A percentile compares a stretch with the other conserved stretches of the same genome.
phyloP scores from a whole-genome alignment of 2,329 filamentous ascomycete genomes.

The Aspergillus sp. region DNA sequence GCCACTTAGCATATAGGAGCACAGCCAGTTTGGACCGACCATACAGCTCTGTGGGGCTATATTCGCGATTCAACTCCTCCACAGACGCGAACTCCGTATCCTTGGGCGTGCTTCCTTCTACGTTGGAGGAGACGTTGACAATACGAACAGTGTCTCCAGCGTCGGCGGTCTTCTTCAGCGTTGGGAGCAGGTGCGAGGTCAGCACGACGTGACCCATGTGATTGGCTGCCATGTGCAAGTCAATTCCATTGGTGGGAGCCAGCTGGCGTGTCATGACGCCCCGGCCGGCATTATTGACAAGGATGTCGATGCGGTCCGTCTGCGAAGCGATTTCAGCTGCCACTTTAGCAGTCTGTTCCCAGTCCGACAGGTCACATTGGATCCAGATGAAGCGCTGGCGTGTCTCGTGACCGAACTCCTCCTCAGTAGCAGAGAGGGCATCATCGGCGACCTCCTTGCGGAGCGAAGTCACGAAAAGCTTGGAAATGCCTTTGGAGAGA shows the following conservation, averaged over 20 bases:
- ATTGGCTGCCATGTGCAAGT: conserved; percentile 4
- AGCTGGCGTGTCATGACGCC: conserved; percentile 2
- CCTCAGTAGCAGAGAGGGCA: neutral
- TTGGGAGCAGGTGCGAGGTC: conserved; percentile 8
- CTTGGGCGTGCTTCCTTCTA: conserved; percentile 8
- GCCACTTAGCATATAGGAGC: conserved; percentile 4
- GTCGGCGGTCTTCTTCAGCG: conserved; percentile 7
- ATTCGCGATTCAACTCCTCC: conserved; percentile 3
- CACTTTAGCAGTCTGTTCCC: conserved; percentile 2
- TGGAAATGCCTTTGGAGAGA: neutral
- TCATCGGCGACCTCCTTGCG: conserved; percentile 3
- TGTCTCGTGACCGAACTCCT: neutral
- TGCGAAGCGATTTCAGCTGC: neutral
- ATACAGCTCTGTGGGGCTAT: neutral
- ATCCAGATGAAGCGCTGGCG: conserved; percentile 5
- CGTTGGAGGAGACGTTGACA: conserved; percentile 10
- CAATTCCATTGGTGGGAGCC: conserved; percentile 1
- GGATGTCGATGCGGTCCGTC: conserved; percentile 5
- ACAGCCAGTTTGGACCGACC: conserved; percentile 1
- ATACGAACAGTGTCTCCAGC: conserved; percentile 9
- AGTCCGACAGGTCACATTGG: conserved; percentile 6
- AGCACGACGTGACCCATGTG: conserved; percentile 9
- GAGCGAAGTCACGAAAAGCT: conserved; percentile 4
- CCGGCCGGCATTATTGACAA: conserved; percentile 1
- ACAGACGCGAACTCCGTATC: conserved; percentile 3